Evolutionary conservation across 352 stramenopile species (phyloP).

Genomic region (Peronosclerospora sorghi): DNA sequence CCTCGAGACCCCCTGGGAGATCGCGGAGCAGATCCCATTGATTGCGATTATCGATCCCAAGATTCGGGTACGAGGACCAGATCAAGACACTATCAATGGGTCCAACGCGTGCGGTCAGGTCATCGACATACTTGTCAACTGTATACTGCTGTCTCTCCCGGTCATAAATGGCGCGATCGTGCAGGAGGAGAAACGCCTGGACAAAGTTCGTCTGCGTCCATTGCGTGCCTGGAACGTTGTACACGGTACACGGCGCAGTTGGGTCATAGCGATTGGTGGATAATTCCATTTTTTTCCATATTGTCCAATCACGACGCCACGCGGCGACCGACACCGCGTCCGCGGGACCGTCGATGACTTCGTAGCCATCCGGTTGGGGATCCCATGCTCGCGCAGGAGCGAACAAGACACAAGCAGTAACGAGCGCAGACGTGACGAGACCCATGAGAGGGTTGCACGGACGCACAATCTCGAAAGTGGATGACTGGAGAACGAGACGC

Average conservation of each 20-base stretch:
- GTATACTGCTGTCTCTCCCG: constrained; percentile 48
- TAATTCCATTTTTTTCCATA: constrained; percentile 69
- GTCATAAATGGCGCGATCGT: constrained; percentile 68
- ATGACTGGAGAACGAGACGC: too few relatives aligned
- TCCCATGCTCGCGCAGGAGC: constrained; percentile 37
- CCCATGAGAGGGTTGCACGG: too few relatives aligned
- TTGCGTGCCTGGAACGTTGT: constrained; percentile 45
- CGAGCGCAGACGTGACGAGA: too few relatives aligned
- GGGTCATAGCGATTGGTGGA: constrained; percentile 50
- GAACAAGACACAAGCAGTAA: constrained; percentile 2
- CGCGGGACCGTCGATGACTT: constrained; percentile 60
- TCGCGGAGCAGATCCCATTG: constrained; percentile 61
- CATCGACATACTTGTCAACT: constrained; percentile 52
- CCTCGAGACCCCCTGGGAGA: constrained; percentile 42
- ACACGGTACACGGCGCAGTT: constrained; percentile 44
- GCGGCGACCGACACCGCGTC: constrained; percentile 19
- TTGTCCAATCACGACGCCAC: constrained; percentile 48
- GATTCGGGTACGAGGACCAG: constrained; percentile 76
- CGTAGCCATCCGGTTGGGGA: constrained; percentile 62
- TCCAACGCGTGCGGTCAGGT: constrained; percentile 42
- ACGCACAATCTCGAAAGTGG: too few relatives aligned
- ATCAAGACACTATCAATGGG: constrained; percentile 72
- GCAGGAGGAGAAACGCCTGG: constrained; percentile 66
- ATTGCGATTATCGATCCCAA: constrained; percentile 75
- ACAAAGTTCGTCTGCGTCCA: constrained; percentile 78